Evolutionary conservation across 2,329 filamentous ascomycete genomes (phyloP), one percentile per base, ranked within the genome.

Genomic region (Colletotrichum liaoningense): DNA sequence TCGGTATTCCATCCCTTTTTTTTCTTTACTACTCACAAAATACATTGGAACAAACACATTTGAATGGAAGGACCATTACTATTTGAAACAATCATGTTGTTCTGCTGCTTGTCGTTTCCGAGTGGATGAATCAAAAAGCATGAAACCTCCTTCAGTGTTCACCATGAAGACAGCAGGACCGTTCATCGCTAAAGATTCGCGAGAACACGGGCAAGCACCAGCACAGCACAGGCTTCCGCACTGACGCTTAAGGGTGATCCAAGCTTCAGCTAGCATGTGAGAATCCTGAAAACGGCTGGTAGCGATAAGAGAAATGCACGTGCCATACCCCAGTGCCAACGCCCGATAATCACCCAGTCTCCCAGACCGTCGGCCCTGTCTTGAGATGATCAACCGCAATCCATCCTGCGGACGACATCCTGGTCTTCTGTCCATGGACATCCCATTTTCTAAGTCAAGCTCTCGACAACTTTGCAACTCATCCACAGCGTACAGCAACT

Each of bases 201-300:
- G 42, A 5, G 19, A 49, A 49, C 42, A 49, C 19, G 42, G 42
- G 19, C 42, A 49, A n/a, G 19, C 42, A 22, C 42, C 42, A 49
- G 42, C 22, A 38, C 33, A 11, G 26, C 42, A 30, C 26, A 38
- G 7, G 38, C 30, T 49, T 26, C 33, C 49, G 30, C 28, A 69
- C 54, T 69, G 54, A 64, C 66, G 54, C 19, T 52, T 28, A 30
- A 22, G n/a, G 28, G n/a, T 60, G 46, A 30, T 42, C 38, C 49
- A 67, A 70, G 46, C 58, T 52, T 42, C 30, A 68, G 30, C 68
- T 65, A 38, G 28, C 67, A 73, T 73, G 70, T 73, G 70, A 73
- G 70, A 58, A 73, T 73, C 57, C 70, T 73, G 70, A 60, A 70
- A 73, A 64, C 59, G 67, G 60, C 55, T 19, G 67, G 67, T 66